These are phyloP conservation scores for Populus tomentosa DNA, from an alignment of 441 rosid species.

Conservation along the genomic window DNA sequence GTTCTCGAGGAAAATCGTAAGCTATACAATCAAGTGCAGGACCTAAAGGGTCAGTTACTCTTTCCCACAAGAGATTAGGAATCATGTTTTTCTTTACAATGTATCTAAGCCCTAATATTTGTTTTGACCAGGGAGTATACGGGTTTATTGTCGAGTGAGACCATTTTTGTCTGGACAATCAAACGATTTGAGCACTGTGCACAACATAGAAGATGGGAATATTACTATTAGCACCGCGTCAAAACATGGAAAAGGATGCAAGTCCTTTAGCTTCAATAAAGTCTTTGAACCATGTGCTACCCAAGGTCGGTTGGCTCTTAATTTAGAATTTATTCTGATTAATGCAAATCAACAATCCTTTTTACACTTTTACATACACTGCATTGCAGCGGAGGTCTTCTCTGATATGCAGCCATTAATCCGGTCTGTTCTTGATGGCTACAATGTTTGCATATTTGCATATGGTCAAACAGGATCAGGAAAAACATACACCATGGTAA, in stretches of 20 bases:
- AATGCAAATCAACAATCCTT: slow-evolving; percentile 6
- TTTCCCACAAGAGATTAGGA: not conserved
- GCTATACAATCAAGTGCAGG: slow-evolving; percentile 87
- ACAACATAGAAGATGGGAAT: slow-evolving; percentile 65
- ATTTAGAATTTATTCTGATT: slow-evolving; percentile 1
- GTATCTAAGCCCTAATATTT: slow-evolving; percentile 3
- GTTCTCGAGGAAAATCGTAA: slow-evolving; percentile 88
- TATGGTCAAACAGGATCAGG: slow-evolving; percentile 97
- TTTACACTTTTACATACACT: slow-evolving; percentile 10
- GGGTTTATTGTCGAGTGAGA: slow-evolving; percentile 92
- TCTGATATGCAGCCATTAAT: slow-evolving; percentile 84
- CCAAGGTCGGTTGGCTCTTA: slow-evolving; percentile 51
- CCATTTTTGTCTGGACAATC: slow-evolving; percentile 80
- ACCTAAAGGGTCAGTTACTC: slow-evolving; percentile 71
- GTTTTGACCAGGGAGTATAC: slow-evolving; percentile 64
- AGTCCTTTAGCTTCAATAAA: slow-evolving; percentile 85
- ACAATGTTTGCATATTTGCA: slow-evolving; percentile 93
- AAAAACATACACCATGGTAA: slow-evolving; percentile 91
- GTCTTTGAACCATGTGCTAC: slow-evolving; percentile 88
- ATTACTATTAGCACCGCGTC: slow-evolving; percentile 68
- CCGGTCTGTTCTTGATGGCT: slow-evolving; percentile 92
- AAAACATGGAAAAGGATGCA: slow-evolving; percentile 68
- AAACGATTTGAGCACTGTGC: slow-evolving; percentile 54
- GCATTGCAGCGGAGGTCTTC: slow-evolving; percentile 83
- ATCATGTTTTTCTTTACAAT: slow-evolving; percentile 3